Conservation (phyloP, 1,284 basidiomycete genomes). For the Ganoderma lucidum region DNA sequence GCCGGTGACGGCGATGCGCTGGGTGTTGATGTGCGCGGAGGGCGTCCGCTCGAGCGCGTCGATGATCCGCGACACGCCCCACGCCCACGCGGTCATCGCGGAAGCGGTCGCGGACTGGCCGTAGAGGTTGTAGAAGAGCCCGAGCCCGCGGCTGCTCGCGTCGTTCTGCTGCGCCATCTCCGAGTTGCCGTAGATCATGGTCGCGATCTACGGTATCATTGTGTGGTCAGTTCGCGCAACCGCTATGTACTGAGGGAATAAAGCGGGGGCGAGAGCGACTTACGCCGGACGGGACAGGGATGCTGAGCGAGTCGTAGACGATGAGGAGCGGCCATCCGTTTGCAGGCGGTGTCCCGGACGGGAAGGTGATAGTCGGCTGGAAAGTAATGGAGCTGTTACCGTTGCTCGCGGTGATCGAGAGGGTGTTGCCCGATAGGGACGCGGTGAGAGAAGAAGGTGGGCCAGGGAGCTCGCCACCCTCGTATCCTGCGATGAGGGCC, state of each 20-base stretch:
- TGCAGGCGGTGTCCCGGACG: slow-evolving; percentile 51
- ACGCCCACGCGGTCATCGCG: slow-evolving; percentile 64
- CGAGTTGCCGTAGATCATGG: slow-evolving; percentile 58
- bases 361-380: slow-evolving; percentile 50
- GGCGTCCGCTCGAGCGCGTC: slow-evolving; percentile 58
- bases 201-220: slow-evolving; percentile 43
- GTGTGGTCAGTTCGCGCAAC: slow-evolving; percentile 27
- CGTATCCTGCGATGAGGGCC: slow-evolving; percentile 55
- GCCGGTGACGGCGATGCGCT: slow-evolving; percentile 58
- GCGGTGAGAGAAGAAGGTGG: slow-evolving; percentile 50
- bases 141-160: slow-evolving; percentile 53
- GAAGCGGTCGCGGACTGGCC: slow-evolving; percentile 52
- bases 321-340: slow-evolving; percentile 57
- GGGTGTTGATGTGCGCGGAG: slow-evolving; percentile 51
- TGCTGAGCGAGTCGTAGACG: slow-evolving; percentile 55
- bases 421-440: slow-evolving; percentile 46
- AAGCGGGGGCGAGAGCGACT: slow-evolving; percentile 16
- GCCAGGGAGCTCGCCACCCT: slow-evolving; percentile 55
- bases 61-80: slow-evolving; percentile 63
- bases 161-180: slow-evolving; percentile 56
- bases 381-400: slow-evolving; percentile 55
- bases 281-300: slow-evolving; percentile 55
- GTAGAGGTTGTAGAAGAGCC: slow-evolving; percentile 62
- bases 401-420: slow-evolving; percentile 53
- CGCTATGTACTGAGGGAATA: not conserved